Conservation (phyloP, 495 filamentous ascomycete species). For the Letharia columbiana region DNA sequence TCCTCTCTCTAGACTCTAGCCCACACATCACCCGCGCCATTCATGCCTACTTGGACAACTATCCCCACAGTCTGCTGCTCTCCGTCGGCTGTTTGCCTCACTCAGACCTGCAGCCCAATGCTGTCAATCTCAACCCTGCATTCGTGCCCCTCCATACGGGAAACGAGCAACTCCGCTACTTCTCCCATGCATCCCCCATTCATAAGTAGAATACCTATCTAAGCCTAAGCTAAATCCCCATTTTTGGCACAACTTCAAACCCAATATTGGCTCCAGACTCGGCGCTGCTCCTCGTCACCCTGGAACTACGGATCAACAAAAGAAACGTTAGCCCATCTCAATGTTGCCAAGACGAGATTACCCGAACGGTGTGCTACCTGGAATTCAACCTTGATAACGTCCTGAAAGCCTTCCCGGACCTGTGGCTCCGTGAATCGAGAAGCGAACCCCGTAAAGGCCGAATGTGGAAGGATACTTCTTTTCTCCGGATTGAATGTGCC, state of each 20-base stretch:
- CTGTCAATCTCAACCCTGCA: neutral
- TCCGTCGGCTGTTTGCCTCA: neutral
- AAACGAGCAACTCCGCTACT: neutral
- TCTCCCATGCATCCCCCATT: neutral
- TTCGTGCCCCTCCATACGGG: neutral
- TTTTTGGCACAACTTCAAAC: conserved; percentile 32
- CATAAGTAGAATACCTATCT: neutral
- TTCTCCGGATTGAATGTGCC: conserved; percentile 62
- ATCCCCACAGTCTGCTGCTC: neutral
- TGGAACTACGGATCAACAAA: conserved; percentile 37
- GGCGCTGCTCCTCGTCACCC: conserved; percentile 45
- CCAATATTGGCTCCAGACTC: conserved; percentile 69
- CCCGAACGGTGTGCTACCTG: conserved; percentile 33
- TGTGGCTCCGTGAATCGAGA: conserved; percentile 62
- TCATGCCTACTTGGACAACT: neutral
- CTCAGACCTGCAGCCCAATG: neutral
- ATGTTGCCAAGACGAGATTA: conserved; percentile 11
- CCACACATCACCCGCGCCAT: neutral
- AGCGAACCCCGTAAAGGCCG: conserved; percentile 70
- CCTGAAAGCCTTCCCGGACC: conserved; percentile 73
- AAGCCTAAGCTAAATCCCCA: neutral
- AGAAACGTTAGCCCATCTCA: conserved; percentile 18
- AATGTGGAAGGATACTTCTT: conserved; percentile 59
- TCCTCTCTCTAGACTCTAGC: neutral
- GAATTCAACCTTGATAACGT: conserved; percentile 64